Percentiles rank a stretch among this genome's conserved stretches.
phyloP scores from a whole-genome alignment of 73 alveolate species.

The Stentor coeruleus region DNA sequence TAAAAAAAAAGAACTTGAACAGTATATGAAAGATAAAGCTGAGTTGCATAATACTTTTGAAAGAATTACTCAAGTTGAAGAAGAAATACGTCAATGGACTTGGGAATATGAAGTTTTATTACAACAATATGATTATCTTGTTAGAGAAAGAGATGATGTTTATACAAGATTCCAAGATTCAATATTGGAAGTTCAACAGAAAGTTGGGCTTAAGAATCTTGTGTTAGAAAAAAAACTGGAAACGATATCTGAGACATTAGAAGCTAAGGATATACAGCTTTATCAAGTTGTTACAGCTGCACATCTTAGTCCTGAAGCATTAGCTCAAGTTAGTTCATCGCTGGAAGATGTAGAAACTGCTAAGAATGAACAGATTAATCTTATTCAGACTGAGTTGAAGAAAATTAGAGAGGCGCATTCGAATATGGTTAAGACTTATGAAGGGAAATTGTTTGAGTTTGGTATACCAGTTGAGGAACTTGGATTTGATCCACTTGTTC shows the following conservation, averaged over 20 bases:
- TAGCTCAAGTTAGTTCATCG: conserved; percentile 70
- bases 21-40: conserved; percentile 64
- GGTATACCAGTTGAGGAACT: conserved; percentile 99
- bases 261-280: conserved; percentile 91
- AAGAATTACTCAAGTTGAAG: conserved; percentile 67
- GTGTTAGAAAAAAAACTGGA: conserved; percentile 89
- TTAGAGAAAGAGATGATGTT: conserved; percentile 86
- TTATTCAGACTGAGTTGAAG: conserved; percentile 90
- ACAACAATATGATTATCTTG: conserved; percentile 82
- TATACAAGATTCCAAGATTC: conserved; percentile 79
- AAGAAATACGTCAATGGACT: conserved; percentile 77
- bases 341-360: conserved; percentile 94
- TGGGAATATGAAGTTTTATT: conserved; percentile 94
- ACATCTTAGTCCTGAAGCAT: conserved; percentile 78
- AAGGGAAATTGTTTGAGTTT: conserved; percentile 96
- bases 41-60: conserved; percentile 61
- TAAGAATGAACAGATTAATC: conserved; percentile 91
- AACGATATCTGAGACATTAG: conserved; percentile 88
- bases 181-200: conserved; percentile 88
- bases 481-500: conserved; percentile 98
- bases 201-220: conserved; percentile 87
- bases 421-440: conserved; percentile 98
- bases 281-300: conserved; percentile 90
- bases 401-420: conserved; percentile 97
- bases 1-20: conserved; percentile 67